Evolutionary conservation across 164 flowering plant species (phyloP), one percentile per base, ranked within the genome.

Genomic region (Vitis rotundifolia): DNA sequence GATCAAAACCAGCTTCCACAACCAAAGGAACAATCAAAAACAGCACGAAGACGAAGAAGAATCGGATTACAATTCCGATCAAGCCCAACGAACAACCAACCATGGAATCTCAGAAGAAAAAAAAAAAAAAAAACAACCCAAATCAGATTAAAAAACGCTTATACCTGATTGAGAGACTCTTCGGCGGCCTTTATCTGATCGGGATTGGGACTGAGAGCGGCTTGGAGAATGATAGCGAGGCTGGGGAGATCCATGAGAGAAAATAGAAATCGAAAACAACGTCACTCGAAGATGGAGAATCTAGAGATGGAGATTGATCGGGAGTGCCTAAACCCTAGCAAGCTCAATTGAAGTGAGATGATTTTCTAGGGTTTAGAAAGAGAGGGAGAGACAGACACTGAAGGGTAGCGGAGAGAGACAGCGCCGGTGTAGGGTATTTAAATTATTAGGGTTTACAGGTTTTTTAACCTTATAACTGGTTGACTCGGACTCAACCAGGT

Each of bases 141-240:
- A 22, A 22, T 22, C 26, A 22, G 26, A 22, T 22, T 22, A 22
- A 18, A 22, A 13, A 55, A 11, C 26, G 8, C 3, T 8, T 51
- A 14, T 49, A 96, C 99, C 97, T 93, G 97, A 77, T 91, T 85
- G 71, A 96, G 97, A 64, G 88, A 87, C 28, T 87, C 87, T 79
- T 93, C 99, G 28, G 97, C 99, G 9, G 97, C 93, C 68, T 91
- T 91, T 44, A 97, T 85, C 71, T 90, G 91, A 47, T 85, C 88
- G 8, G 95, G 98, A 80, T 86, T 89, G 63, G 94, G 93, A 73
- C 97, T 96, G 16, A 91, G 95, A 11, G 97, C 98, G n/a, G 94
- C 92, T 61, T 87, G 92, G 63, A 96, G 88, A 37, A 91, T 73
- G 6, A 89, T 71, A 4, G 90, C 90, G 29, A 96, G 88, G 66